Conservation (phyloP, 2,329 filamentous ascomycete genomes). For the Xylaria sp. region DNA sequence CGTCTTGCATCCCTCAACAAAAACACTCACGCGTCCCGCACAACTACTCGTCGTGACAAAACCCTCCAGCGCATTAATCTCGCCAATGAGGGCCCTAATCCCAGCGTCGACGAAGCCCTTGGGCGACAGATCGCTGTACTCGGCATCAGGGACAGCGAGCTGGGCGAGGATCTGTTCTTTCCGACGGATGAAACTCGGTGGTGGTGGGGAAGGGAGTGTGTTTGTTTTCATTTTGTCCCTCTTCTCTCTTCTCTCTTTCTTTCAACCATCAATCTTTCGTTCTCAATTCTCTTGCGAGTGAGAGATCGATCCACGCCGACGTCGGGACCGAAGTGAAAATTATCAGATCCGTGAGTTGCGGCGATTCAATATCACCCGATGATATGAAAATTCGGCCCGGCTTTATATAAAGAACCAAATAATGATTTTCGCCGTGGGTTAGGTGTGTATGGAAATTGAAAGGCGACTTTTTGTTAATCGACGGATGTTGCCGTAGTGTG, state of each 20-base stretch:
- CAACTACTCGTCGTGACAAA: slow-evolving; percentile 92
- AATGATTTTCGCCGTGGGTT: no score
- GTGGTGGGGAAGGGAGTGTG: slow-evolving; percentile 12
- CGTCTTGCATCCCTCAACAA: slow-evolving; percentile 68
- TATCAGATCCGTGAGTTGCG: no score
- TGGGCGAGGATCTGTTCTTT: slow-evolving; percentile 69
- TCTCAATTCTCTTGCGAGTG: no score
- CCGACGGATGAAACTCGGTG: slow-evolving; percentile 47
- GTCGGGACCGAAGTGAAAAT: no score
- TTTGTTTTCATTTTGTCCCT: neutral
- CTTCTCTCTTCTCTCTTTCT: neutral
- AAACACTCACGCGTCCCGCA: slow-evolving; percentile 80
- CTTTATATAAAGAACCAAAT: no score
- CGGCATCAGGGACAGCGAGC: slow-evolving; percentile 60
- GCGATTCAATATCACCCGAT: no score
- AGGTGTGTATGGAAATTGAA: neutral
- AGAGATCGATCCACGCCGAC: no score
- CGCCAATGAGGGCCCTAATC: slow-evolving; percentile 69
- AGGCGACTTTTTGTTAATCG: neutral
- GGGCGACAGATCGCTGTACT: slow-evolving; percentile 79
- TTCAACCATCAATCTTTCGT: neutral
- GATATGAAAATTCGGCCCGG: no score
- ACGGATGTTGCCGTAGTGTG: neutral
- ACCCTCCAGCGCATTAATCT: slow-evolving; percentile 69
- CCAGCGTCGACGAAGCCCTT: slow-evolving; percentile 81